Base-by-base conservation (phyloP, 495 filamentous ascomycete genomes). In the Talaromyces ruber region DNA sequence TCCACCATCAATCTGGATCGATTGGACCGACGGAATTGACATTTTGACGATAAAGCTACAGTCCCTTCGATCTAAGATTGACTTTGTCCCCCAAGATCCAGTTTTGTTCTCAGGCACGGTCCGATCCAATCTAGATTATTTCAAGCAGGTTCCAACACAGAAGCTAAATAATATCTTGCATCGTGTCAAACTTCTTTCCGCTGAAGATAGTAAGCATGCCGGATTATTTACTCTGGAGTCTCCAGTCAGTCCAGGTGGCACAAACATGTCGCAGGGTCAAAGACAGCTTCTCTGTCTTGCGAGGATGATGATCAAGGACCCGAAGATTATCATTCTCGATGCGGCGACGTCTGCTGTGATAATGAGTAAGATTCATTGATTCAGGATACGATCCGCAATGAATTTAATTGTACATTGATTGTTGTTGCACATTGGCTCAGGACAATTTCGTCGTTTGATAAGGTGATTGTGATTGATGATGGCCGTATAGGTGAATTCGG, bases 11-110 rank as follows among this genome's bases (percentile, higher is more conserved):
- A 65, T 77, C 80, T 34, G 92, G 92, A 59, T 87, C 86, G 66
- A 95, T 97, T 63, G 88, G 0, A 86, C 96, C 39, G 92, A 96
- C 66, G 88, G 83, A 59, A 72, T 97, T 28, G 90, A 96, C 69
- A 87, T 96, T 64, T 83, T 88, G 22, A 71, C 74, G 60, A 91
- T 96, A 64, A 88, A 87, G 12, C 81, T 94, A 16, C 84, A 86
- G 63, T 86, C 92, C 70, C 80, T 97, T 53, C 83, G 92, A 28
- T 83, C 91, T 73, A 83, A 85, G 11, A 88, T 96, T 63, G 92
- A 90, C 3, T 93, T 96, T 72, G 90, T 97, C 37, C 92, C 92
- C 9, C 92, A 96, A 77, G 88, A 94, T 66, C 91, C 92, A 4
- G 93, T 90, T 0, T 80, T 97, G 1, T 96, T 97, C 72, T 88